phyloP scores from a whole-genome alignment of 441 rosid species.

The Aquilaria agallochum region DNA sequence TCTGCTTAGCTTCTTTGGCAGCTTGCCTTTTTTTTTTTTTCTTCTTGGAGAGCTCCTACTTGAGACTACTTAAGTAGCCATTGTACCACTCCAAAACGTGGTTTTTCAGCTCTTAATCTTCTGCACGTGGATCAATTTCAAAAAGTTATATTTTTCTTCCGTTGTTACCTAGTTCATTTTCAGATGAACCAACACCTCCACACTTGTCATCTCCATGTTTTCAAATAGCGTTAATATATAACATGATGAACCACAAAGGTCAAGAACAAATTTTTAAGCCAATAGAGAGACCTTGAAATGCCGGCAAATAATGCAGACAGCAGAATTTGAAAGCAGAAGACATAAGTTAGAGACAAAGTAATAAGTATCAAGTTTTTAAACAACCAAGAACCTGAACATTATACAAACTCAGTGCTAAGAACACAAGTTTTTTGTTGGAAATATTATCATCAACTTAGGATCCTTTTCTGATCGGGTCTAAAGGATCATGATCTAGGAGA shows the following conservation, averaged over 20 bases:
- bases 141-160: conserved; percentile 77
- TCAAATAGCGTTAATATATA: not conserved
- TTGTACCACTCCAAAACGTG: conserved; percentile 82
- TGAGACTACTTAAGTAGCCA: conserved; percentile 87
- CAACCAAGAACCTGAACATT: no score
- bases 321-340: no score
- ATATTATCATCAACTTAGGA: no score
- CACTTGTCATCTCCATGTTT: conserved; percentile 68
- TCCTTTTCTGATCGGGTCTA: no score
- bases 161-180: conserved; percentile 83
- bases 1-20: conserved; percentile 99
- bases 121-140: conserved; percentile 88
- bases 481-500: no score
- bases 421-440: no score
- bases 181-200: conserved; percentile 80
- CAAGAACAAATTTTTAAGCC: no score
- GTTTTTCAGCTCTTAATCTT: conserved; percentile 86
- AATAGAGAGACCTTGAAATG: no score
- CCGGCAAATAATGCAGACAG: no score
- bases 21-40: conserved; percentile 86
- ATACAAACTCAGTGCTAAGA: no score
- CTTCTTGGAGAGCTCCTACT: conserved; percentile 96
- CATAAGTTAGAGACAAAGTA: no score
- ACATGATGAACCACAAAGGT: not conserved
- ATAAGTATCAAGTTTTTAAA: no score